These are phyloP conservation scores for Colletotrichum brevisporum DNA, from an alignment of 2,329 filamentous ascomycete species.

Conservation along the genomic window DNA sequence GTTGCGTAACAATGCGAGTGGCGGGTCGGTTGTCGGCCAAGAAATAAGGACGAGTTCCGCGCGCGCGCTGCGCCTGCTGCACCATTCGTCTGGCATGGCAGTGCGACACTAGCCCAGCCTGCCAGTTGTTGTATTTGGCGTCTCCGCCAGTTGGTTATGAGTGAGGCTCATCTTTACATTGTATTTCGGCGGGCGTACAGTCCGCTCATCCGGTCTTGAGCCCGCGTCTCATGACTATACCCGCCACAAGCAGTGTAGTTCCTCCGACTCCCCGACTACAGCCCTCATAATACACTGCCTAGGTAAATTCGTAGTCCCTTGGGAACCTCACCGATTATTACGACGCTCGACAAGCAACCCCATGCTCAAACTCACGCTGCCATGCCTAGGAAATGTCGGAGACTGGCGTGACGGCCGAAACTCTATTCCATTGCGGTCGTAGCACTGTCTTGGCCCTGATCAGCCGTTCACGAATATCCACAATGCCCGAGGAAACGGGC, in stretches of 20 bases:
- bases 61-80: not conserved
- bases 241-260: constrained; percentile 25
- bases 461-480: constrained; percentile 9
- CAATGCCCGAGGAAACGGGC: constrained; percentile 5
- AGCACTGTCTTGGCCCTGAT: constrained; percentile 22
- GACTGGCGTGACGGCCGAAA: constrained; percentile 21
- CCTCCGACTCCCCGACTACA: not conserved
- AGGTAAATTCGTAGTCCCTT: constrained; percentile 4
- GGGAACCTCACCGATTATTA: not conserved
- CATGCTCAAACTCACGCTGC: constrained; percentile 20
- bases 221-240: constrained; percentile 10
- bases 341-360: constrained; percentile 12
- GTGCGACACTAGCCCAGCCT: constrained; percentile 10
- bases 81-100: too few relatives aligned
- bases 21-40: constrained; percentile 30
- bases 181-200: not conserved
- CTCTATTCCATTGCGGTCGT: constrained; percentile 3
- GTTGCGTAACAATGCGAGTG: constrained; percentile 37
- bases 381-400: not conserved
- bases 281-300: constrained; percentile 4
- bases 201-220: constrained; percentile 1
- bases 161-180: constrained; percentile 26
- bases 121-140: constrained; percentile 37
- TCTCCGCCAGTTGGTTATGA: constrained; percentile 25
- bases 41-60: constrained; percentile 20